Conservation (phyloP, 257 asterid genomes). For the Solanum medicagineum region DNA sequence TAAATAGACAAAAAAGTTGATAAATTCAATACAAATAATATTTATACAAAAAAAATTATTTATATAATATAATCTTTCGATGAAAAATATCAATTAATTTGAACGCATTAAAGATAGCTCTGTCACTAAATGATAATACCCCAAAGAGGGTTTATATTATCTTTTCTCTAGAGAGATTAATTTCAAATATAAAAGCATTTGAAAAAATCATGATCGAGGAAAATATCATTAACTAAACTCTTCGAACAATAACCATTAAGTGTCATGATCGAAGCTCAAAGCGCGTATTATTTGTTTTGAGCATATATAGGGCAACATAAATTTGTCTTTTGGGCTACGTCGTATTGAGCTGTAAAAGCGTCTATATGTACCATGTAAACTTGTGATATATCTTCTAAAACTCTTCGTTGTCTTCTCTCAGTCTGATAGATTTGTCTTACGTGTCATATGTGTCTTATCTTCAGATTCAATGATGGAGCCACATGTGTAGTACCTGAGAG, state of each 20-base stretch:
- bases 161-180: background rate
- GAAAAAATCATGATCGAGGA: background rate
- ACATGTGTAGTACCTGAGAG: too few relatives aligned
- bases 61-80: rapidly evolving
- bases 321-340: background rate
- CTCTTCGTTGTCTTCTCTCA: background rate
- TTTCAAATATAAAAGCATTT: background rate
- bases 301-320: background rate
- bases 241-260: background rate
- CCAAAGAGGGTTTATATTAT: background rate
- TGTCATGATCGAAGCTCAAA: background rate
- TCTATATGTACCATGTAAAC: background rate
- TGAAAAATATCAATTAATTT: background rate
- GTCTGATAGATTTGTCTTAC: background rate
- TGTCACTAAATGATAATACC: background rate
- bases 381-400: background rate
- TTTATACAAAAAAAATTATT: background rate
- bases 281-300: background rate
- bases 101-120: background rate
- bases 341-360: background rate
- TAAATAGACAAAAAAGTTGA: background rate
- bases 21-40: background rate
- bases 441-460: background rate
- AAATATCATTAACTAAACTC: background rate
- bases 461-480: too few relatives aligned